Evolutionary conservation across 2,329 filamentous ascomycete genomes (phyloP), one percentile per base, ranked within the genome.

Genomic region (Penicillium sp.): DNA sequence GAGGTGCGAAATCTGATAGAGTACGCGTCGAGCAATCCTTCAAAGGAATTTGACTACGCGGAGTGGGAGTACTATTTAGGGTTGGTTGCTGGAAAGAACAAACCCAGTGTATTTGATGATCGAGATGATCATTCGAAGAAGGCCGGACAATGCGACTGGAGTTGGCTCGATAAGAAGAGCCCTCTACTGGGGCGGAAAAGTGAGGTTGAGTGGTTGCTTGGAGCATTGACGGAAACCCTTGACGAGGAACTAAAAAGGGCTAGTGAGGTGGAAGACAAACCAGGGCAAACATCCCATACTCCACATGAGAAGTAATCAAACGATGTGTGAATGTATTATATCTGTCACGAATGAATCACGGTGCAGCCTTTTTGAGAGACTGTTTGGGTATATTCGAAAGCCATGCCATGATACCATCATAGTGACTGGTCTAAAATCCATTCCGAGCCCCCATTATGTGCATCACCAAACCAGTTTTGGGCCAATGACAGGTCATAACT

Each of bases 1-100:
- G 72, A 77, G 47, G 62, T 77, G 21, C 68, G 72, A 13, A 74
- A 71, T 47, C 67, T 78, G 50, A 70, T 76, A 49, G 56, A 67
- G 7, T 71, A 76, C 44, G 52, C 74, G 6, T 64, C 67, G 13
- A 65, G 62, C 8, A 61, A 64, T 31, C 63, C 67, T 2, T 61
- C 68, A 1, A 75, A 73, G 51, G 64, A 68, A 50, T 77, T 76
- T 45, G 65, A 65, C 10, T 77, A 76, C 46, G 64, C 71, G 5
- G 73, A 77, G 60, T 83, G 79, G 80, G 74, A 75, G 34, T 80
- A 79, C 58, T 82, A 75, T 54, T 67, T 83, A 8, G 72, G 70
- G 43, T 71, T 83, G 1, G 71, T 81, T 40, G 77, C 76, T 2
- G 74, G 79, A 34, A 71, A 77, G 32, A 43, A 61, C 14, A 52